Base-by-base conservation (phyloP, 257 asterid species). In the Ophiorrhiza pumila region DNA sequence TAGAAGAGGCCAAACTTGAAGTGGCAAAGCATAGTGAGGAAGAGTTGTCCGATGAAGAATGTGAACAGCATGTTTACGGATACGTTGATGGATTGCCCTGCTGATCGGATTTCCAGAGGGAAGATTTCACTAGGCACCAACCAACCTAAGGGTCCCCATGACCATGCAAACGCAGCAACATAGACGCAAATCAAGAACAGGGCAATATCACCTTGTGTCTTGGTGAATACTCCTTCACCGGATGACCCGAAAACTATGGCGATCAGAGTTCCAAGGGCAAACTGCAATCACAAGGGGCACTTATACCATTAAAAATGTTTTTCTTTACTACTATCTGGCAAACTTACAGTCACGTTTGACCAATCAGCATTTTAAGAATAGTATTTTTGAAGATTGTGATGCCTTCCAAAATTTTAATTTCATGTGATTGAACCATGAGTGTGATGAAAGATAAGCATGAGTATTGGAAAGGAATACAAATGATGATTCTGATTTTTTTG, bases 81-180 rank as follows among this genome's bases (percentile, higher is more conserved):
- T 12, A 83, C 86, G 34, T 83, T 85, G 43, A 83, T 78, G 13
- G 83, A 75, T 62, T 84, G 91, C 29, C 89, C 89, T 0, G 86
- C 87, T 0, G 89, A 88, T 27, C 94, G 65, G 39, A 81, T 84
- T 60, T 86, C 94, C 75, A 88, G 2, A 0, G 94, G 89, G 23
- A 81, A 85, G n/a, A 88, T 82, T 69, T 88, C 89, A 62, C 89
- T 84, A 0, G 94, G 94, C 0, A 88, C 94, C 70, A 84, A 34
- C 94, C 91, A 88, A 23, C 94, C 91, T 62, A 88, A 57, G 20
- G 94, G 94, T 0, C 94, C 90, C 94, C 94, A 88, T 2, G 89
- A 86, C 91, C 89, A 85, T 5, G 89, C 89, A 49, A 86, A 88
- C 0, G 88, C 91, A 2, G 89, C 82, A 35, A 88, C 94, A 13